Evolutionary conservation across 2,329 filamentous ascomycete genomes (phyloP).

Genomic region (Venturiaceae sp.): DNA sequence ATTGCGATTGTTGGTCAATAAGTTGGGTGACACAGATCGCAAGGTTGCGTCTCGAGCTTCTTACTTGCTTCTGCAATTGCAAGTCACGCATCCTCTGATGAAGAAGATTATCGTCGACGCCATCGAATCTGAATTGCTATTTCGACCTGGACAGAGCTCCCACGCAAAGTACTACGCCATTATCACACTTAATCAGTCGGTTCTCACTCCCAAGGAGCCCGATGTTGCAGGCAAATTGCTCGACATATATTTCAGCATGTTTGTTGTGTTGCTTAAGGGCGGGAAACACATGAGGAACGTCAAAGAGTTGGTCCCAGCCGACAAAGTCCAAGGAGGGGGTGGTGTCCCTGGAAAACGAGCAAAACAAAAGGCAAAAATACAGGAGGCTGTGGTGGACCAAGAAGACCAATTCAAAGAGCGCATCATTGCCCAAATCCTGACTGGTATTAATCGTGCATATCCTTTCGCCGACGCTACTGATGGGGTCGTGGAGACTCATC

Average conservation of each 20-base stretch:
- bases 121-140: constrained; percentile 79
- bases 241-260: constrained; percentile 86
- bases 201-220: constrained; percentile 76
- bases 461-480: constrained; percentile 81
- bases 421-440: constrained; percentile 81
- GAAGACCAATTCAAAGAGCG: constrained; percentile 72
- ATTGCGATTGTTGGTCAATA: constrained; percentile 85
- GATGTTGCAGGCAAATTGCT: constrained; percentile 71
- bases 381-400: constrained; percentile 30
- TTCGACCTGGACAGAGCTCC: constrained; percentile 75
- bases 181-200: constrained; percentile 95
- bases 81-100: constrained; percentile 87
- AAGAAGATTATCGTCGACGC: constrained; percentile 76
- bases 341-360: constrained; percentile 44
- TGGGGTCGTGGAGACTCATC: constrained; percentile 71
- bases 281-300: constrained; percentile 27
- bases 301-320: constrained; percentile 31
- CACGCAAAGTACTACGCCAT: constrained; percentile 93
- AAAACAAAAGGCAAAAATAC: constrained; percentile 30
- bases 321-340: constrained; percentile 44
- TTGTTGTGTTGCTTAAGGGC: constrained; percentile 69
- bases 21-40: constrained; percentile 87
- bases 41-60: constrained; percentile 93
- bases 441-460: constrained; percentile 90
- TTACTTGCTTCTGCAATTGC: constrained; percentile 83